Evolutionary conservation across 2,329 filamentous ascomycete genomes (phyloP), one percentile per base, ranked within the genome.

Genomic region (Neonectria coccinea): DNA sequence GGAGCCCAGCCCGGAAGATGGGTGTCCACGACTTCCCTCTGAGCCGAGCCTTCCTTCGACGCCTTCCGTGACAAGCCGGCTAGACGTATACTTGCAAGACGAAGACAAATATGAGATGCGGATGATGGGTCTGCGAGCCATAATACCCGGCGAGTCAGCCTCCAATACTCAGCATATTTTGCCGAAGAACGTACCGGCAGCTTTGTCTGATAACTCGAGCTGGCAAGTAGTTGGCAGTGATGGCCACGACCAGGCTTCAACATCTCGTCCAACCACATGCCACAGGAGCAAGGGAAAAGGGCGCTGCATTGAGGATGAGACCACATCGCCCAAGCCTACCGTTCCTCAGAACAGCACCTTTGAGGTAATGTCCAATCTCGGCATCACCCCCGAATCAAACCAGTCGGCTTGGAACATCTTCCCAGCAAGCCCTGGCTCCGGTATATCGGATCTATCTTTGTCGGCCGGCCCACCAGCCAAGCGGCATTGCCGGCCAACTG

Each of bases 11-110:
- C n/a, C 53, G 5, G 54, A 51, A 16, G 36, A 39, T 42, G 63
- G 47, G 1, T 59, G 44, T 48, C 57, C 64, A 1, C 16, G 56
- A 8, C 62, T 71, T n/a, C 60, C 67, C 10, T n/a, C 55, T 7
- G 52, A 61, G 14, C 65, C 62, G 2, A 65, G 57, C 48, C 27
- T 36, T 4, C 18, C 48, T 3, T 69, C 67, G 2, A 62, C 60
- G 0, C 20, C 54, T 6, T 64, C 60, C 0, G 45, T 55, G 4
- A 50, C 50, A n/a, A 39, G 52, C 1, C 70, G 68, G 2, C 57
- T 73, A 25, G 68, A 70, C 2, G 62, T 57, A 2, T 73, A 71
- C 33, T 53, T 73, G 31, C 54, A 25, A 7, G 25, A 47, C 5
- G 57, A 71, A 1, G 67, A 74, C 5, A 60, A 51, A 2, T 52